phyloP scores from a whole-genome alignment of 2,329 filamentous ascomycete genomes.

The Ophiosphaerella korrae region DNA sequence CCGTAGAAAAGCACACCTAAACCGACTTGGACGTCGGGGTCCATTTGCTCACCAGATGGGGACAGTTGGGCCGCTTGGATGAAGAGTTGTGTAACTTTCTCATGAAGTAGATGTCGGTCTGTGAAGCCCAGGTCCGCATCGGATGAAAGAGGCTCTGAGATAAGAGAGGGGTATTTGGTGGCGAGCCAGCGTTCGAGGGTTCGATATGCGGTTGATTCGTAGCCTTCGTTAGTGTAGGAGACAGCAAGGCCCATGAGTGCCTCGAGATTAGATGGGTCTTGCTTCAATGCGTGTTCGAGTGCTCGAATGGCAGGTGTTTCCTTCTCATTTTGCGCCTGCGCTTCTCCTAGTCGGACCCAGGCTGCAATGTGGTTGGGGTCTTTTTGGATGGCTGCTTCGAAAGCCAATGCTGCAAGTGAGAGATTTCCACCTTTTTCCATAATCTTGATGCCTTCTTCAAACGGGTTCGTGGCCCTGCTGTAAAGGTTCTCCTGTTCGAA shows the following conservation, averaged over 20 bases:
- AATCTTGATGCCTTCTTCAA: conserved; percentile 90
- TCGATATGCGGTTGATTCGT: conserved; percentile 94
- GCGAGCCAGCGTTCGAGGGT: conserved; percentile 96
- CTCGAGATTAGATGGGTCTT: conserved; percentile 83
- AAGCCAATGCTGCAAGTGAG: conserved; percentile 88
- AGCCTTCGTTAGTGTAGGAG: conserved; percentile 98
- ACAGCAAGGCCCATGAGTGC: conserved; percentile 95
- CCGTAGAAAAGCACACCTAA: conserved; percentile 97
- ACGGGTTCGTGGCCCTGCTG: conserved; percentile 78
- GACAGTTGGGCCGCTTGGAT: conserved; percentile 91
- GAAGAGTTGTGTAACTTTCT: conserved; percentile 88
- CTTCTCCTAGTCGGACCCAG: conserved; percentile 89
- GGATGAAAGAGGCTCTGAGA: conserved; percentile 72
- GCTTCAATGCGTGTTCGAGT: conserved; percentile 85
- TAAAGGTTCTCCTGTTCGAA: conserved; percentile 96
- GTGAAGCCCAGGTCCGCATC: conserved; percentile 91
- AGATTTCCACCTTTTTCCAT: conserved; percentile 93
- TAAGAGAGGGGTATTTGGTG: conserved; percentile 87
- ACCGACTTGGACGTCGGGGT: conserved; percentile 96
- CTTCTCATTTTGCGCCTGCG: conserved; percentile 98
- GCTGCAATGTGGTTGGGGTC: conserved; percentile 86
- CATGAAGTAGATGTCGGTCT: conserved; percentile 85
- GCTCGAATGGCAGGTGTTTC: conserved; percentile 94
- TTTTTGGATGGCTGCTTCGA: conserved; percentile 93
- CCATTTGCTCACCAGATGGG: conserved; percentile 92